These are phyloP conservation scores for Cercospora sojina DNA, from an alignment of 2,329 filamentous ascomycete genomes.

Conservation along the genomic window DNA sequence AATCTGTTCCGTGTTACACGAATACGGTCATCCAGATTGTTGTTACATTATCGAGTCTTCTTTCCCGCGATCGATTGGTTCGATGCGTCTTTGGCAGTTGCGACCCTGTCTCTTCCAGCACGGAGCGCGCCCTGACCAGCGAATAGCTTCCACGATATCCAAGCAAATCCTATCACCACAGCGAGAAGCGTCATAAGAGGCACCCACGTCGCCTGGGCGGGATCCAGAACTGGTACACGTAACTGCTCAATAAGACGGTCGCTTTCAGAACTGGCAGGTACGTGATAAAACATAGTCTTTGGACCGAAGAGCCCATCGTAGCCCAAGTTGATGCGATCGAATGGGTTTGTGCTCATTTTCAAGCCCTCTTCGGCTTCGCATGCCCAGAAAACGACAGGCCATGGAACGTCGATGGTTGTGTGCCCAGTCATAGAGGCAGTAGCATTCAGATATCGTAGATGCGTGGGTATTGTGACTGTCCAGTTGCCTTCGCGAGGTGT, in stretches of 20 bases:
- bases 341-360: constrained; percentile 75
- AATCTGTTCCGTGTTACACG: not conserved
- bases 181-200: constrained; percentile 45
- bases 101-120: not conserved
- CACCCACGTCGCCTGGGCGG: constrained; percentile 39
- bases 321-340: constrained; percentile 79
- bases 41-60: not conserved
- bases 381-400: constrained; percentile 87
- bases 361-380: constrained; percentile 66
- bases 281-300: constrained; percentile 79
- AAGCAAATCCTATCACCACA: constrained; percentile 47
- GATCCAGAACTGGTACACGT: constrained; percentile 45
- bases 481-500: constrained; percentile 42
- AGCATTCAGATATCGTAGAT: constrained; percentile 72
- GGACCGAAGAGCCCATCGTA: constrained; percentile 79
- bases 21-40: not conserved
- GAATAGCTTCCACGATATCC: constrained; percentile 45
- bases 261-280: constrained; percentile 36
- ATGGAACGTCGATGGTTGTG: constrained; percentile 53
- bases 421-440: constrained; percentile 31
- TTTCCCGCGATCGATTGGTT: not conserved
- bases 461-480: constrained; percentile 73
- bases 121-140: not conserved
- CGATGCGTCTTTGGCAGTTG: not conserved
- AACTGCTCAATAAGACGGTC: constrained; percentile 27